Evolutionary conservation across 306 rosid species (phyloP), one percentile per base, ranked within the genome.

Genomic region (Corylus avellana): DNA sequence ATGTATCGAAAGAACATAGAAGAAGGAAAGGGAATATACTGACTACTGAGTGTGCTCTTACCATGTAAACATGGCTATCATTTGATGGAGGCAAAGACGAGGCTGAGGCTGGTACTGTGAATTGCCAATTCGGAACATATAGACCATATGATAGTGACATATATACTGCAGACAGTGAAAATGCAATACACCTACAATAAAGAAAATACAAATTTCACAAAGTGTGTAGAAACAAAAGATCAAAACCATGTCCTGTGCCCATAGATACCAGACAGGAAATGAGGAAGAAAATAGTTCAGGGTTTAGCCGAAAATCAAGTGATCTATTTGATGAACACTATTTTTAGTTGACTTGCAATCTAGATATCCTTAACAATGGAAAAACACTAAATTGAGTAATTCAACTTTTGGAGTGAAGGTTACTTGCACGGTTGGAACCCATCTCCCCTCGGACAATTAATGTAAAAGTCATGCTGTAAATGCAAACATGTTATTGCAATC

Each of bases 61-160:
- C 97, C 89, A 6, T 75, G 84, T 87, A 92, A 84, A 84, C 56
- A 77, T 73, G 11, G 76, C 72, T 83, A 67, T 77, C 88, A 73
- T 82, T 84, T 61, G 79, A 48, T 79, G 87, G 76, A 66, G 59
- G 76, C 76, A 69, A 39, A 50, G 83, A 57, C 66, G 90, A 87
- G 74, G 91, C 78, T n/a, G 85, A 62, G 69, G 78, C 68, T 9
- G 86, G 78, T 63, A 58, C 84, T 69, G 77, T 70, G 50, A 94
- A 92, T 73, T 94, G 89, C 98, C 98, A 94, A 88, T 94, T 94
- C 61, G 98, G 97, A 73, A 94, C 98, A 75, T 89, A 91, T 37
- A 94, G 73, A 76, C 97, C 97, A 85, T 92, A 88, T 37, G 84
- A 79, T 67, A 94, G 80, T 72, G 82, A 94, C 11, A 88, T 74